phyloP scores from a whole-genome alignment of 768 basidiomycete genomes.

The Tylopilus subfusipes region DNA sequence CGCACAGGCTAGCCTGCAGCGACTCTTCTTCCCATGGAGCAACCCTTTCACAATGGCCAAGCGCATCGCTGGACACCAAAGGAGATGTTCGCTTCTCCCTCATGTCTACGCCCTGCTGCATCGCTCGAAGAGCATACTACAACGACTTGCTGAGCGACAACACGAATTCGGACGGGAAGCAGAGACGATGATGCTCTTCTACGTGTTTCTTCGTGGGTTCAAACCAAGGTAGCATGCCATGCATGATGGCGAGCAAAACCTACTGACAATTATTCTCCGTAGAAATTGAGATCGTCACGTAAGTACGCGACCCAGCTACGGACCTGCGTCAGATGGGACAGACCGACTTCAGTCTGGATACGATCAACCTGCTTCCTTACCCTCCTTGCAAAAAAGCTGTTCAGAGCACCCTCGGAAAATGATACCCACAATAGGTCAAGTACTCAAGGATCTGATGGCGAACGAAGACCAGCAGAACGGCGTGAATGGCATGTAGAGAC shows the following conservation, averaged over 20 bases:
- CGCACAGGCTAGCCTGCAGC: too few relatives aligned
- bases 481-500: conserved; percentile 70
- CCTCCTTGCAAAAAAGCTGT: conserved; percentile 80
- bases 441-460: conserved; percentile 90
- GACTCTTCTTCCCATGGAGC: too few relatives aligned
- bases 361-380: conserved; percentile 81
- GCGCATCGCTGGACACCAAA: too few relatives aligned
- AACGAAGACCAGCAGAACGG: conserved; percentile 74
- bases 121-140: too few relatives aligned
- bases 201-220: conserved; percentile 86
- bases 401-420: conserved; percentile 96
- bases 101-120: too few relatives aligned
- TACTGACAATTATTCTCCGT: conserved; percentile 53
- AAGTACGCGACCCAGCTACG: too few relatives aligned
- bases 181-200: conserved; percentile 88
- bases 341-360: conserved; percentile 89
- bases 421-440: conserved; percentile 95
- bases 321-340: conserved; percentile 87
- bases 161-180: conserved; percentile 94
- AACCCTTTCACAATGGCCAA: too few relatives aligned
- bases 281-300: conserved; percentile 68
- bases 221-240: conserved; percentile 83
- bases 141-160: too few relatives aligned
- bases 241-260: conserved; percentile 62
- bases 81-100: too few relatives aligned